These are phyloP conservation scores for Irpex sp. DNA, from an alignment of 1,284 basidiomycete species.

Conservation along the genomic window DNA sequence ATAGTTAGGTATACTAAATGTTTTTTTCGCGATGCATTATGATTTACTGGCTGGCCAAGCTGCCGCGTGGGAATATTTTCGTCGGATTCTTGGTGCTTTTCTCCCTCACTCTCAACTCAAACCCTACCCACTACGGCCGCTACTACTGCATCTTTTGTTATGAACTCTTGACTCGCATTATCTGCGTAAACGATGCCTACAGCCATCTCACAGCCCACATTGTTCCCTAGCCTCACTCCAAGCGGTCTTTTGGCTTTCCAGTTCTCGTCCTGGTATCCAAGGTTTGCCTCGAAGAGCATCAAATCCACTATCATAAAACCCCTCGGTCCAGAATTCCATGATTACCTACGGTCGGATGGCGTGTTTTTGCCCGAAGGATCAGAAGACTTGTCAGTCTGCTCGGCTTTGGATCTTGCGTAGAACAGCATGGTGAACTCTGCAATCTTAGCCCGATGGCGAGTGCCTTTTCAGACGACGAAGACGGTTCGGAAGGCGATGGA, in stretches of 20 bases:
- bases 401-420: constrained; percentile 3
- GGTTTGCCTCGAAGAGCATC: constrained; percentile 67
- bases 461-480: constrained; percentile 56
- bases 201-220: constrained; percentile 18
- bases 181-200: constrained; percentile 21
- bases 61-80: background rate
- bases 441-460: constrained; percentile 44
- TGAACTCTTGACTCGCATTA: background rate
- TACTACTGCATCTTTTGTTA: background rate
- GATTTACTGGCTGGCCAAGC: background rate
- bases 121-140: background rate
- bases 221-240: constrained; percentile 51
- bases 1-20: too few relatives aligned
- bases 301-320: constrained; percentile 79
- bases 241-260: constrained; percentile 71
- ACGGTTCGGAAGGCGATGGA: constrained; percentile 12
- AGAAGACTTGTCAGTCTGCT: constrained; percentile 58
- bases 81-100: background rate
- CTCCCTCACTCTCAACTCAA: background rate
- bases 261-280: constrained; percentile 87
- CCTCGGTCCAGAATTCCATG: constrained; percentile 59
- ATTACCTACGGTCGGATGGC: constrained; percentile 78
- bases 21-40: too few relatives aligned
- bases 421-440: constrained; percentile 12
- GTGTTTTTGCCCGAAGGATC: constrained; percentile 83